Percentiles rank a stretch among this genome's conserved stretches.
Evolutionary conservation across 805 yeast genomes (phyloP).

Genomic region (Yarrowia osloensis): DNA sequence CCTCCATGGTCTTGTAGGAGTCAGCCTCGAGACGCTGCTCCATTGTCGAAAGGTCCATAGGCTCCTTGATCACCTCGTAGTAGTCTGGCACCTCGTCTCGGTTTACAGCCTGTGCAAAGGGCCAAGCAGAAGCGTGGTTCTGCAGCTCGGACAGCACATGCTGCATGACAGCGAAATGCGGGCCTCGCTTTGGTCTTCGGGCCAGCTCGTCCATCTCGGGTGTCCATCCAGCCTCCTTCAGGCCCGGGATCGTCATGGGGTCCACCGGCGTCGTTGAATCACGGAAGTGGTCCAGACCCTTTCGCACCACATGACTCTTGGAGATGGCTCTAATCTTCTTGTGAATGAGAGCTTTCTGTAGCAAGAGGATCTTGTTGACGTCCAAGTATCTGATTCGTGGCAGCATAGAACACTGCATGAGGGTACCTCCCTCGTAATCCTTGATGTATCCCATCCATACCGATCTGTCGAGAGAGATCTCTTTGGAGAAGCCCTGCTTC

Average conservation of each 20-base stretch:
- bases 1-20: slow-evolving; percentile 86
- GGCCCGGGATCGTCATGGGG: slow-evolving; percentile 85
- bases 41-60: slow-evolving; percentile 97
- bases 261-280: slow-evolving; percentile 47
- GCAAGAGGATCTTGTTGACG: slow-evolving; percentile 75
- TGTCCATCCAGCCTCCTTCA: slow-evolving; percentile 95
- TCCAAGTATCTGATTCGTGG: slow-evolving; percentile 88
- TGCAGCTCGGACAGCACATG: slow-evolving; percentile 84
- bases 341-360: slow-evolving; percentile 90
- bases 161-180: slow-evolving; percentile 92
- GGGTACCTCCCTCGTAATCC: slow-evolving; percentile 98
- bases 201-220: slow-evolving; percentile 98
- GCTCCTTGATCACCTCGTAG: slow-evolving; percentile 93
- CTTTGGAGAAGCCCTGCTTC: slow-evolving; percentile 97
- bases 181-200: slow-evolving; percentile 89
- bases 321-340: slow-evolving; percentile 79
- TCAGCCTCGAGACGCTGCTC: slow-evolving; percentile 90
- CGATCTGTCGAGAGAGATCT: slow-evolving; percentile 78
- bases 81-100: slow-evolving; percentile 94
- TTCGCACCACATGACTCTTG: slow-evolving; percentile 74
- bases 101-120: slow-evolving; percentile 90
- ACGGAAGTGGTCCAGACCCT: slow-evolving; percentile 56
- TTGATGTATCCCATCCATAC: slow-evolving; percentile 98
- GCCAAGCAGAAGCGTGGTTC: slow-evolving; percentile 98
- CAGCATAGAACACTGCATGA: slow-evolving; percentile 95